Evolutionary conservation across 805 yeast species (phyloP).

Genomic region (Sugiyamaella valdiviana): DNA sequence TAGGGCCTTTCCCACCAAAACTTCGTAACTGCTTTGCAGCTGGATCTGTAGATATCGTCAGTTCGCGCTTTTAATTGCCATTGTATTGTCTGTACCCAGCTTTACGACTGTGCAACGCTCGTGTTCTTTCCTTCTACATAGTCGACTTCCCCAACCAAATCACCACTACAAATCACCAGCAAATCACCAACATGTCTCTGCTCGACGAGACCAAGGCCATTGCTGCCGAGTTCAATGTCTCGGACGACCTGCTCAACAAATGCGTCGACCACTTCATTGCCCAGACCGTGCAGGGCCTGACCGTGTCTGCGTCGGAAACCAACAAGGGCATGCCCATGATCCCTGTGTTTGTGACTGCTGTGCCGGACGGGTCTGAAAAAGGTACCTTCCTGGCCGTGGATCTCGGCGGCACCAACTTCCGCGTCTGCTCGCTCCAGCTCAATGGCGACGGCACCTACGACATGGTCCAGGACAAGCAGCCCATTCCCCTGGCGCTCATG

Average conservation of each 20-base stretch:
- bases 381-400: constrained; percentile 88
- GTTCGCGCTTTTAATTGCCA: too few relatives aligned
- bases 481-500: constrained; percentile 75
- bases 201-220: constrained; percentile 12
- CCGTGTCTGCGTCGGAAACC: constrained; percentile 7
- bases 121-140: not conserved
- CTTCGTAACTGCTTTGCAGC: too few relatives aligned
- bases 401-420: constrained; percentile 91
- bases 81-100: too few relatives aligned
- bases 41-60: too few relatives aligned
- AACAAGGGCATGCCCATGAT: constrained; percentile 56
- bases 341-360: constrained; percentile 78
- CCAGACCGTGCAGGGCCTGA: constrained; percentile 30
- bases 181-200: not conserved
- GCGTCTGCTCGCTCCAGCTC: constrained; percentile 83
- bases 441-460: constrained; percentile 59
- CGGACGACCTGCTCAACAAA: constrained; percentile 19
- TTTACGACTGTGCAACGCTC: not conserved
- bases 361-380: constrained; percentile 79
- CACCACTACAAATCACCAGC: not conserved
- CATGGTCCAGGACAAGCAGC: constrained; percentile 67
- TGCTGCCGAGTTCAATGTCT: constrained; percentile 20
- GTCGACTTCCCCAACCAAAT: not conserved
- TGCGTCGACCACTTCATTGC: constrained; percentile 23
- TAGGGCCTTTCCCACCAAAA: too few relatives aligned